phyloP scores from a whole-genome alignment of 768 basidiomycete species.

The Russula ochroleuca region DNA sequence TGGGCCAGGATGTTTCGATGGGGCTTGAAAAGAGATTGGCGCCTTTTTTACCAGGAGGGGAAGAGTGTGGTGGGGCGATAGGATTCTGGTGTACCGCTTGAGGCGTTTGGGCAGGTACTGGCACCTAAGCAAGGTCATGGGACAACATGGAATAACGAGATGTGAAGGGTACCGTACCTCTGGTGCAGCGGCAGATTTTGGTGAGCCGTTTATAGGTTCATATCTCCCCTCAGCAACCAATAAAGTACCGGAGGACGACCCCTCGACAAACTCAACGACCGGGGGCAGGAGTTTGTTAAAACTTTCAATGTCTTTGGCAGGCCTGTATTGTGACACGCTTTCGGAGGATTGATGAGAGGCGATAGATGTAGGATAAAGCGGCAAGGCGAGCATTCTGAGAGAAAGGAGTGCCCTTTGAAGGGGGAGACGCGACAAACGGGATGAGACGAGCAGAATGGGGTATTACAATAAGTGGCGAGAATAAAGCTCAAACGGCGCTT shows the following conservation, averaged over 20 bases:
- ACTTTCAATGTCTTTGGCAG: slow-evolving; percentile 64
- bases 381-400: slow-evolving; percentile 60
- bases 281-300: slow-evolving; percentile 78
- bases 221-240: slow-evolving; percentile 73
- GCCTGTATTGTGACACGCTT: slow-evolving; percentile 53
- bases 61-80: background rate
- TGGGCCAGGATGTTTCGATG: slow-evolving; percentile 64
- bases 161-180: slow-evolving; percentile 46
- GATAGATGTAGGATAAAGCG: slow-evolving; percentile 50
- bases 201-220: slow-evolving; percentile 71
- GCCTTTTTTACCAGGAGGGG: slow-evolving; percentile 28
- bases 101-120: slow-evolving; percentile 7
- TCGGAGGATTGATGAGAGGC: slow-evolving; percentile 53
- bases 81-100: slow-evolving; percentile 8
- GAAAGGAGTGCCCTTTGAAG: background rate
- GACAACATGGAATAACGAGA: background rate
- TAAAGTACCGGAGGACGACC: slow-evolving; percentile 71
- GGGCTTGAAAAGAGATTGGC: slow-evolving; percentile 39
- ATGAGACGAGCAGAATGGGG: background rate
- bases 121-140: slow-evolving; percentile 1
- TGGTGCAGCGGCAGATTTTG: slow-evolving; percentile 43
- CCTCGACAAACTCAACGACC: slow-evolving; percentile 80
- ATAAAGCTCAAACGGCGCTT: background rate
- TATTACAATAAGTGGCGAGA: background rate
- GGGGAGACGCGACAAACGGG: background rate